phyloP scores from a whole-genome alignment of 208 protist genomes.

The Acanthamoeba sp. region DNA sequence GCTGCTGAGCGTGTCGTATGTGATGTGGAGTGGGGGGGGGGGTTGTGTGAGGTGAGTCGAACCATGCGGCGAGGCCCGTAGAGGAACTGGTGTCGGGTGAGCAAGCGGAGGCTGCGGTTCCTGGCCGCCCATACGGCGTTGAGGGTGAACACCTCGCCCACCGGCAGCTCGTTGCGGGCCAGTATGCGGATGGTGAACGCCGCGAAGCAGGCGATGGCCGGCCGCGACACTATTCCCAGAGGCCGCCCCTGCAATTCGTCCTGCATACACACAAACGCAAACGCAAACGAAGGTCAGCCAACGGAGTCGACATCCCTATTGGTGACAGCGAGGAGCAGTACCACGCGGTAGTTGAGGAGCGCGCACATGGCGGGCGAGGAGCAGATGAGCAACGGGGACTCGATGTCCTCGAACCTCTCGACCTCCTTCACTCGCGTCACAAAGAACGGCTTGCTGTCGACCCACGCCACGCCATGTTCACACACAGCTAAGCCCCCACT shows the following conservation, averaged over 20 bases:
- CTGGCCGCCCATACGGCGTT: neutral
- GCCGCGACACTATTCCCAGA: neutral
- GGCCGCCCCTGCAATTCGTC: neutral
- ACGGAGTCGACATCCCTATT: too few relatives aligned
- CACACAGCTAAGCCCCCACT: neutral
- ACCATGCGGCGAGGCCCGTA: neutral
- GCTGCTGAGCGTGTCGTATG: neutral
- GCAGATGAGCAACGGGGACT: neutral
- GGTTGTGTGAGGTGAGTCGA: neutral
- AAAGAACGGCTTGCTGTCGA: neutral
- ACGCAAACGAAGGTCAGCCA: neutral
- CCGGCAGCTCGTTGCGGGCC: neutral
- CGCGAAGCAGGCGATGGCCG: neutral
- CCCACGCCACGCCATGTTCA: too few relatives aligned
- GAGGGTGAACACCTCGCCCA: neutral
- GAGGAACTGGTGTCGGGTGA: conserved; percentile 7
- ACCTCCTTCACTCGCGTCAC: neutral
- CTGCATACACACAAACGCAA: neutral
- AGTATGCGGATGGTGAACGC: neutral
- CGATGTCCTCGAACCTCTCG: neutral
- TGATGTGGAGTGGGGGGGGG: neutral
- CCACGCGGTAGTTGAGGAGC: neutral
- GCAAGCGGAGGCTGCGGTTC: neutral
- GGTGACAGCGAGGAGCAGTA: neutral
- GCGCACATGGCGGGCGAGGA: neutral